Evolutionary conservation across 2,329 filamentous ascomycete genomes (phyloP), one percentile per base, ranked within the genome.

Genomic region (Cryphonectria carpinicola): DNA sequence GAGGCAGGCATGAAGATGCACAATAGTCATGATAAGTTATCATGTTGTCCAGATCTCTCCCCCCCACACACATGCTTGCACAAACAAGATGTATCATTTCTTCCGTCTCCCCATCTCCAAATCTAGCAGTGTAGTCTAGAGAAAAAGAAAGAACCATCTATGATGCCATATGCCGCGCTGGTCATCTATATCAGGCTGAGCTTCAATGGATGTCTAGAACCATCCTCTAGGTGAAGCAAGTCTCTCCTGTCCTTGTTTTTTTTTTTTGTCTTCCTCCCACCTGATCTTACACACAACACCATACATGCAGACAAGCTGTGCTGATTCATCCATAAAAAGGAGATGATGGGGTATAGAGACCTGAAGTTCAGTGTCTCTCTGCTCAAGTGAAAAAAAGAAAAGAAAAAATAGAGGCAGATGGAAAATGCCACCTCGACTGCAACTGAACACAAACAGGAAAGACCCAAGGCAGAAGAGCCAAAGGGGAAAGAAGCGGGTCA

Each of bases 161-260:
- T 65, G 52, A 65, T 65, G 69, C 63, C 68, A 49, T 39, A 64
- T 25, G 62, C 46, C 17, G 3, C 28, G 39, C 19, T 61, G 32
- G 32, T 46, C 61, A 71, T 71, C 69, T 68, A 68, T 70, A 41
- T 71, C 69, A 54, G 66, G 69, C 61, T 41, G 41, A 61, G 22
- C 17, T 37, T 60, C 17, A 37, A 56, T 46, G 69, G 69, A 70
- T 65, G 69, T 68, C 69, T 65, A 68, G 35, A 22, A 19, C 52
- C 46, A 65, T 63, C 60, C 66, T 71, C 66, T 68, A 61, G 49
- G 28, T 11, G 39, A 65, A 49, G 58, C 58, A 61, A 19, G 14
- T 32, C 25, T 32, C 13, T 13, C 19, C 58, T 58, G 25, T 56
- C 25, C 35, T 10, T 49, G n/a, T 8, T 49, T 64, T 60, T 64